Evolutionary conservation across 345 rosid species (phyloP), one percentile per base, ranked within the genome.

Genomic region (Stellera chamaejasme): DNA sequence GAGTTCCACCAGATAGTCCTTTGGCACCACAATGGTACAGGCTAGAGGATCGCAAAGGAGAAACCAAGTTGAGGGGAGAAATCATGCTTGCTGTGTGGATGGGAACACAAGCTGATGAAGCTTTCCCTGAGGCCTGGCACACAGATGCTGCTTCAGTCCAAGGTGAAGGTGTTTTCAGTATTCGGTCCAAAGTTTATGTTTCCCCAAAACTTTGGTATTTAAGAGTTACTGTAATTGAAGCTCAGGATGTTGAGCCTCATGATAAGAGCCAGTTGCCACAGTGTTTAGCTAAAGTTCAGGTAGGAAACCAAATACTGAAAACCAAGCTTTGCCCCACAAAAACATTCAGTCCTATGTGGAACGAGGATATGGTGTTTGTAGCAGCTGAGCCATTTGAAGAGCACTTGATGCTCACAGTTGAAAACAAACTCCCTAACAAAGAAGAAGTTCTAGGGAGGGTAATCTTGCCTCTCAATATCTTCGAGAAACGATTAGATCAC

Each of bases 341-440:
- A 72, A 90, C 96, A 0, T 67, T 68, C 1, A 79, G 70, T 27
- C 96, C 97, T 1, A 65, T 75, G 63, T 90, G 96, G 97, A 90
- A 90, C 43, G 97, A 90, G 70, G 94, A 90, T 68, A 77, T 90
- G 71, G 71, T 90, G 13, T 90, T 87, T 54, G 97, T 90, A 16
- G 97, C 80, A 41, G 97, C 97, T 9, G 97, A 90, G 73, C 97
- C 97, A 10, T 90, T 90, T 45, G 97, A 87, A 47, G 97, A 87
- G 58, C 74, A 81, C 64, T 63, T 90, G 65, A 72, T 66, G 50
- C 68, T 85, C 25, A 83, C 85, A 3, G 84, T 87, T 2, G 94
- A 87, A 69, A 84, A 82, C 58, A 74, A 77, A 56, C 75, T 78
- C 12, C 43, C 87, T 10, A 63, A 82, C 19, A 90, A 84, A 76